Evolutionary conservation across 495 filamentous ascomycete genomes (phyloP), one percentile per base, ranked within the genome.

Genomic region (Penicillium paxilli): DNA sequence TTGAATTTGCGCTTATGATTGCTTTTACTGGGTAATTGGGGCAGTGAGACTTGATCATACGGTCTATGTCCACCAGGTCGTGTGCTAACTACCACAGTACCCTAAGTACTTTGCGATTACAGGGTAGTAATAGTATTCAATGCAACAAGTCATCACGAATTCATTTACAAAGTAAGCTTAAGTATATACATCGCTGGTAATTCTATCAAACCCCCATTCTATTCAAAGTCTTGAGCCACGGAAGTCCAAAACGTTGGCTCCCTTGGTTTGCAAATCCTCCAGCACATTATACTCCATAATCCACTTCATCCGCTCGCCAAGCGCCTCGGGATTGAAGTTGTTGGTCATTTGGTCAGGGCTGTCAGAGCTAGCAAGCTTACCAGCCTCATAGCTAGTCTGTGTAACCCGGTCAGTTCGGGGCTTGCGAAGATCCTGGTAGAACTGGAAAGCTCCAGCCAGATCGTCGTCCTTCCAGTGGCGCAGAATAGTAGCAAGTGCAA

Each of bases 251-350:
- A 44, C 28, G 12, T 54, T 55, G 9, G 58, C 60, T 5, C 65
- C 65, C 49, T 62, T 63, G 25, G 8, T 23, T 44, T 59, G 56
- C 44, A 68, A 51, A 26, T 70, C 59, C 9, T 68, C 65, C 47
- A 70, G 46, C 9, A 70, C 63, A 49, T 68, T 62, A 17, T 68
- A 68, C 45, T 70, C 65, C 65, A 70, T 70, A 33, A 70, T 65
- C 65, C 63, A 68, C 54, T 54, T 66, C 65, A 68, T 68, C 2
- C 65, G 63, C 48, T 66, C 65, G 10, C 17, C 48, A 24, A 68
- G 25, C 26, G 54, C 60, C 10, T 58, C 44, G 1, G 65, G 55
- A 20, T 62, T 68, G 49, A 68, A 64, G 10, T 44, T 59, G 8
- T 53, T 25, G 10, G 57, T 55, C 60, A 68, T 51, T 25, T 60